Base-by-base conservation (phyloP, 768 basidiomycete species). In the Termitomyces sp. region DNA sequence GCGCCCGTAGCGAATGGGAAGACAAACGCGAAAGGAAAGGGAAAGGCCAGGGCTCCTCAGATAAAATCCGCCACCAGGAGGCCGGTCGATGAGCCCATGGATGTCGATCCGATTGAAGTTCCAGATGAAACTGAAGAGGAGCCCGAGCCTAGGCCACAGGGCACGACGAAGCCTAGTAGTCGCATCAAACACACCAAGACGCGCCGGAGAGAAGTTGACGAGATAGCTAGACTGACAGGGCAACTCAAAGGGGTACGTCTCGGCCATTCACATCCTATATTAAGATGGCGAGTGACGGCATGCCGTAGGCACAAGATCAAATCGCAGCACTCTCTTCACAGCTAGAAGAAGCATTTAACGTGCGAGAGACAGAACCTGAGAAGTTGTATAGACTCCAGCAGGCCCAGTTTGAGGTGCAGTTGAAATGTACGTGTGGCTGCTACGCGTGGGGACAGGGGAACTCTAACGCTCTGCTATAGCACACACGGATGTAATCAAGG, bases 351-450 rank as follows among this genome's bases (percentile, higher is more conserved):
- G 69, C 84, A 7, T 78, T 83, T 56, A 76, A 79, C 38, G 73
- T 86, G 44, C 82, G 89, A 49, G 71, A 78, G 44, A 89, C 90
- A 6, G 91, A 92, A 62, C 75, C 89, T 33, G 90, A 93, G 66
- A 74, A 79, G 59, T 68, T 80, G 15, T 68, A 86, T 53, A 75
- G 78, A 59, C 76, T 83, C 15, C 75, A 83, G 57, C 77, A 78
- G 42, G 68, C 75, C 18, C 82, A 84, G 57, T 83, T 83, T 60
- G 80, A 89, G 55, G 78, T 78, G 0, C 76, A 78, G 32, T 70
- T 83, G 22, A 76, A 80, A 69, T 81, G 91, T 89, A 57, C 33
- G 56, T 49, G 24, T 33, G 45, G 12, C 24, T 16, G 35, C 32
- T 38, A 24, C 20, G 9, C 16, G 33, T 6, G 15, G 24, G 8